A percentile compares a stretch with the other conserved stretches of the same genome.
Evolutionary conservation across 2,329 filamentous ascomycete genomes (phyloP).

Genomic region (Tolypocladium paradoxum): DNA sequence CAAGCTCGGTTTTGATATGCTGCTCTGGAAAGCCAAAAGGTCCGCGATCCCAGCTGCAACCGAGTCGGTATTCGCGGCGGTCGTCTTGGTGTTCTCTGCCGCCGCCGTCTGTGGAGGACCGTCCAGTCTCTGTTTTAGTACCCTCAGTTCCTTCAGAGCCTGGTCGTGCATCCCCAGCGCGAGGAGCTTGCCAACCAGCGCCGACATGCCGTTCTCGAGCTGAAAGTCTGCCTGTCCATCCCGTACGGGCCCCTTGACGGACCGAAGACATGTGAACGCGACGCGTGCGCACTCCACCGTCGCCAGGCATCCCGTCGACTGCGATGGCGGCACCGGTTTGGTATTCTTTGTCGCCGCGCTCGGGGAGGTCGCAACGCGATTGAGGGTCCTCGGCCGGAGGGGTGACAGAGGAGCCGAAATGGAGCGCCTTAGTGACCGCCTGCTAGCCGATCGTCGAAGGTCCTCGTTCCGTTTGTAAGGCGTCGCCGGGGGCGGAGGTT

Average conservation of each 20-base stretch:
- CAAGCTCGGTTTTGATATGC: constrained; percentile 32
- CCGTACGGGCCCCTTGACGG: constrained; percentile 41
- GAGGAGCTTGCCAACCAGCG: constrained; percentile 56
- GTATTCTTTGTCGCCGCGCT: constrained; percentile 22
- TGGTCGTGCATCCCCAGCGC: constrained; percentile 54
- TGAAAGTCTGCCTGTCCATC: constrained; percentile 52
- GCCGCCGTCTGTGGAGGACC: constrained; percentile 11
- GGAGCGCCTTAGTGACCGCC: constrained; percentile 40
- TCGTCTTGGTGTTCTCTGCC: constrained; percentile 21
- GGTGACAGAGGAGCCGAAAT: constrained; percentile 48
- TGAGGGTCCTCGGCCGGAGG: constrained; percentile 49
- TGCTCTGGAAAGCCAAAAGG: constrained; percentile 50
- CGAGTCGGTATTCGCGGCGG: constrained; percentile 18
- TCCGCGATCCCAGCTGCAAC: constrained; percentile 35
- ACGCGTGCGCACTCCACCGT: constrained; percentile 58
- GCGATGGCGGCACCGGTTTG: constrained; percentile 15
- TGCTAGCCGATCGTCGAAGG: constrained; percentile 20
- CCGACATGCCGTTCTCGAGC: constrained; percentile 62
- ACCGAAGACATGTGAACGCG: constrained; percentile 55
- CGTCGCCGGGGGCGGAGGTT: constrained; percentile 25
- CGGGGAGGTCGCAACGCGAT: constrained; percentile 47
- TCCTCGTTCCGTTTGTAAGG: constrained; percentile 24
- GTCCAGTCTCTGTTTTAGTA: constrained; percentile 55
- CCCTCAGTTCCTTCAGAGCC: constrained; percentile 56
- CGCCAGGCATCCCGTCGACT: constrained; percentile 38